phyloP scores from a whole-genome alignment of 2,329 filamentous ascomycete genomes.

The Curvularia sp. region DNA sequence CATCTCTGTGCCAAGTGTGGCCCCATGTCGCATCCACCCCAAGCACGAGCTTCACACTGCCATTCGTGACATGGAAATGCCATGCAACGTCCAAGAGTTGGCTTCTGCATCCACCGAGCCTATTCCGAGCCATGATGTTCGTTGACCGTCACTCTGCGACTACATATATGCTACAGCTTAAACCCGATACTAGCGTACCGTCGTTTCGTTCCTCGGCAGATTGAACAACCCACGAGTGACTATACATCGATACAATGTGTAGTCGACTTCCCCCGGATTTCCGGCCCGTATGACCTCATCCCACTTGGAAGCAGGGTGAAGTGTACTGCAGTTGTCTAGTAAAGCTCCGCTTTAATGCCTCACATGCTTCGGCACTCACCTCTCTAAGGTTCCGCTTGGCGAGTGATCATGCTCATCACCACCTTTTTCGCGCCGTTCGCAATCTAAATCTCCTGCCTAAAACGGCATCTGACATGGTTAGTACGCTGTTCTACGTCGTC shows the following conservation, averaged over 20 bases:
- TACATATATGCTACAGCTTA: slow-evolving; percentile 1
- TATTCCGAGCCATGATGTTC: neutral
- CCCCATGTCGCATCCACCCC: neutral
- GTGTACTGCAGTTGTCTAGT: neutral
- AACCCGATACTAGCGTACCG: slow-evolving; percentile 12
- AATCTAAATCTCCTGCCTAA: neutral
- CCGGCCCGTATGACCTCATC: neutral
- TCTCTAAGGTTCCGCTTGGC: neutral
- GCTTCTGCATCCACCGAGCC: neutral
- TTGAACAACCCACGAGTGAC: slow-evolving; percentile 4
- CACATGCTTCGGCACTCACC: slow-evolving; percentile 6
- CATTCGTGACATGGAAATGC: neutral
- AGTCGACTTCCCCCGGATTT: neutral
- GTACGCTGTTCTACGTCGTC: neutral
- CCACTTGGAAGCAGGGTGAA: neutral
- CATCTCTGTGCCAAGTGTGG: slow-evolving; percentile 1
- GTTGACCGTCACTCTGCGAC: neutral
- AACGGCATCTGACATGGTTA: neutral
- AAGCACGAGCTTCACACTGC: slow-evolving; percentile 10
- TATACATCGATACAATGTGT: slow-evolving; percentile 11
- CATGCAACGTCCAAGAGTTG: neutral
- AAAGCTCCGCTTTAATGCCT: slow-evolving; percentile 3
- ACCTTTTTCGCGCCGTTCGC: no score
- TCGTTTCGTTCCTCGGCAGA: slow-evolving; percentile 1
- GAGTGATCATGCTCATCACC: neutral